Conservation (phyloP, 176 grass and related monocot genomes). For the Saccharum officinarum region DNA sequence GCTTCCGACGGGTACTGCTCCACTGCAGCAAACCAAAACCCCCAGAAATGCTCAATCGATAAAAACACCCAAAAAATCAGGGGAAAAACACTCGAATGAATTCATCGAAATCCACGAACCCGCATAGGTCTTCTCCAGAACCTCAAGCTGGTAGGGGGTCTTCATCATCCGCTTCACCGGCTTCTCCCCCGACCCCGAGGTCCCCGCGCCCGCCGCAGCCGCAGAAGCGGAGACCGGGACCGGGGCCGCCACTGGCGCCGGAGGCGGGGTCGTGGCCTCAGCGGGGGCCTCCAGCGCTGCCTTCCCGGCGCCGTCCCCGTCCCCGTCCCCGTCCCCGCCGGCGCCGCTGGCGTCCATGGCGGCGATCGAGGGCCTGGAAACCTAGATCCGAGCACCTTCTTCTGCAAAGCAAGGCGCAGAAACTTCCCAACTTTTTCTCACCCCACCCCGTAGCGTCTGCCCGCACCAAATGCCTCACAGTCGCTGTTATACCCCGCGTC, state of each 20-base stretch:
- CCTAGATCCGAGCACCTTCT: conserved; percentile 60
- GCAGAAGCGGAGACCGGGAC: not conserved
- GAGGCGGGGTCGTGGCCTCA: conserved; percentile 17
- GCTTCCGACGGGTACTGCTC: conserved; percentile 87
- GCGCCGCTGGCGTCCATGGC: conserved; percentile 45
- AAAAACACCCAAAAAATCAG: not conserved
- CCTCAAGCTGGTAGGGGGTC: conserved; percentile 90
- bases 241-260: not conserved
- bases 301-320: conserved; percentile 42
- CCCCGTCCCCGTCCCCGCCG: conserved; percentile 3
- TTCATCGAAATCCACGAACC: conserved; percentile 46
- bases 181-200: conserved; percentile 58
- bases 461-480: conserved; percentile 17
- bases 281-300: not conserved
- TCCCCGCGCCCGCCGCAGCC: conserved; percentile 2
- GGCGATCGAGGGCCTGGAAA: conserved; percentile 26
- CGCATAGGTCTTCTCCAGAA: conserved; percentile 84
- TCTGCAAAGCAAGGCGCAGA: conserved; percentile 9
- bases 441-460: conserved; percentile 17
- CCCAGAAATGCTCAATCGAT: conserved; percentile 15
- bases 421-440: conserved; percentile 19
- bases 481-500: conserved; percentile 28
- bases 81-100: not conserved
- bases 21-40: conserved; percentile 55
- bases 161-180: conserved; percentile 91